A percentile compares a stretch with the other conserved stretches of the same genome.
These are phyloP conservation scores for Mycena belliarum DNA, from an alignment of 768 basidiomycete species.

Conservation along the genomic window DNA sequence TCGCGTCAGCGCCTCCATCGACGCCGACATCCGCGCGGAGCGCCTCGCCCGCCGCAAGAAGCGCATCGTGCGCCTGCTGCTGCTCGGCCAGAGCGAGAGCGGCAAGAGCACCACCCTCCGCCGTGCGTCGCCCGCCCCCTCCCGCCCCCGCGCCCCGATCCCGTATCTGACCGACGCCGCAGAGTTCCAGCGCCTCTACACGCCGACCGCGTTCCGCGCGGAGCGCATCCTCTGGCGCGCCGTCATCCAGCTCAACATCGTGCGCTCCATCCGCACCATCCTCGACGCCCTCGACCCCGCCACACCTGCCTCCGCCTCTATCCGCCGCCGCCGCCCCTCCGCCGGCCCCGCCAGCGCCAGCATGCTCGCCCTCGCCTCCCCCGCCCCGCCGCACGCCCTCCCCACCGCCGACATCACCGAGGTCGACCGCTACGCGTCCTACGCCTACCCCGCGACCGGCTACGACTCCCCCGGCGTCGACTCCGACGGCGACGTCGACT, in stretches of 20 bases:
- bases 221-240: slow-evolving; percentile 83
- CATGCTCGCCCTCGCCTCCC: slow-evolving; percentile 25
- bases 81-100: slow-evolving; percentile 83
- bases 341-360: slow-evolving; percentile 24
- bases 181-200: slow-evolving; percentile 81
- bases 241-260: slow-evolving; percentile 81
- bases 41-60: slow-evolving; percentile 64
- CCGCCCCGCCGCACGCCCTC: too few species aligned
- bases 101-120: slow-evolving; percentile 74
- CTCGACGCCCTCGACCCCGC: slow-evolving; percentile 49
- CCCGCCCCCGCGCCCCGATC: too few species aligned
- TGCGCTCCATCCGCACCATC: slow-evolving; percentile 74
- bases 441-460: background rate
- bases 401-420: slow-evolving; percentile 3
- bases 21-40: slow-evolving; percentile 66
- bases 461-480: background rate
- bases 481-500: slow-evolving; percentile 28
- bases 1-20: slow-evolving; percentile 57
- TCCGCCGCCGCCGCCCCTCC: slow-evolving; percentile 31
- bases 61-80: slow-evolving; percentile 67
- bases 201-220: slow-evolving; percentile 70
- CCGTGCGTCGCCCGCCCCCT: too few species aligned
- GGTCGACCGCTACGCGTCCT: slow-evolving; percentile 17
- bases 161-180: too few species aligned
- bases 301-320: slow-evolving; percentile 20